Conservation (phyloP, 768 basidiomycete genomes). For the Mycena alexandri region DNA sequence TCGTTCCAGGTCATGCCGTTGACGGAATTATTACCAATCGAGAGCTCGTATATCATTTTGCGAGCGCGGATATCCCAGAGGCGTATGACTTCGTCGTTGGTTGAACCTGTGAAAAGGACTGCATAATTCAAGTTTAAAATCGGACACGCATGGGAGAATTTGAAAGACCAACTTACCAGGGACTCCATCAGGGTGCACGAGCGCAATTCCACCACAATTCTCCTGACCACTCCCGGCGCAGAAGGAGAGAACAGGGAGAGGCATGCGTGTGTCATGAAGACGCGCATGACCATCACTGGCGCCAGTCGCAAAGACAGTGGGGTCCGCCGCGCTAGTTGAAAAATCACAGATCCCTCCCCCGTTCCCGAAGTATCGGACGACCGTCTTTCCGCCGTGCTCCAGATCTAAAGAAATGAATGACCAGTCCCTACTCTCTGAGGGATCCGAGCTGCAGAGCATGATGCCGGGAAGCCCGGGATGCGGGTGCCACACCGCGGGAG, state of each 20-base stretch:
- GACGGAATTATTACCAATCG: conserved; percentile 53
- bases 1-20: conserved; percentile 46
- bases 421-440: conserved; percentile 20
- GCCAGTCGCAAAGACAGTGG: conserved; percentile 47
- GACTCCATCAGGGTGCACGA: conserved; percentile 46
- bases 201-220: conserved; percentile 30
- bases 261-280: conserved; percentile 46
- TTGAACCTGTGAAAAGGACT: conserved; percentile 46
- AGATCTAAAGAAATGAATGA: conserved; percentile 32
- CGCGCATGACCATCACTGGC: conserved; percentile 48
- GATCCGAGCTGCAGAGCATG: conserved; percentile 13
- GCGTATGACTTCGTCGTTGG: conserved; percentile 46
- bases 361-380: conserved; percentile 47
- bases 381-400: conserved; percentile 22
- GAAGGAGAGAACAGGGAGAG: conserved; percentile 46
- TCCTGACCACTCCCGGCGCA: conserved; percentile 38
- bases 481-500: conserved; percentile 5
- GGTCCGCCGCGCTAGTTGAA: conserved; percentile 45
- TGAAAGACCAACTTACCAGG: conserved; percentile 39
- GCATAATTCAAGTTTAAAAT: background rate
- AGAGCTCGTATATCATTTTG: conserved; percentile 50
- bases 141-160: background rate
- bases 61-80: conserved; percentile 53
- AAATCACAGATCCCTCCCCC: conserved; percentile 42
- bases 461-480: conserved; percentile 2